These are phyloP conservation scores for Xanthoparmelia taractica DNA, from an alignment of 495 filamentous ascomycete species.

Conservation along the genomic window DNA sequence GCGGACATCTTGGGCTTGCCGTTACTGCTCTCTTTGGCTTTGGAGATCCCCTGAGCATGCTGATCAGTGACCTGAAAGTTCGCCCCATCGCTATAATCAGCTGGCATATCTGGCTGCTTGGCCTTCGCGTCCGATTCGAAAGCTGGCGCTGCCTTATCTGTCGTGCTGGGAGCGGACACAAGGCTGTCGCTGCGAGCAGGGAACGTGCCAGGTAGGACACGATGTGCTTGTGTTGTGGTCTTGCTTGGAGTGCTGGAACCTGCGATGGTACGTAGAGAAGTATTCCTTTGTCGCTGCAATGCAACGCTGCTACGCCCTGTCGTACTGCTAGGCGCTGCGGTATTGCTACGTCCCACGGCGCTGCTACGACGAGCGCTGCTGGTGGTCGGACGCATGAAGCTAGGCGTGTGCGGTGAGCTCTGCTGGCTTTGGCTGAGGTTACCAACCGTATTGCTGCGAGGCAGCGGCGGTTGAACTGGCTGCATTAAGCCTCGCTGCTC, in stretches of 20 bases:
- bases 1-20: background rate
- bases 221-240: slow-evolving; percentile 5
- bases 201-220: background rate
- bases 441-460: slow-evolving; percentile 22
- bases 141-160: background rate
- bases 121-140: background rate
- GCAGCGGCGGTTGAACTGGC: slow-evolving; percentile 24
- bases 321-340: background rate
- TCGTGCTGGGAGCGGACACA: slow-evolving; percentile 5
- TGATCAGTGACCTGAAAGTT: background rate
- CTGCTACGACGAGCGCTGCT: slow-evolving; percentile 17
- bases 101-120: background rate
- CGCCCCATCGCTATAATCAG: background rate
- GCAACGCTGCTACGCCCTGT: background rate
- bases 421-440: slow-evolving; percentile 7
- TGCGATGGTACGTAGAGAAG: slow-evolving; percentile 4
- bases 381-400: slow-evolving; percentile 22
- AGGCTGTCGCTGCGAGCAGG: slow-evolving; percentile 21
- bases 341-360: background rate
- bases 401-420: slow-evolving; percentile 16
- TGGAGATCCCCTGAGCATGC: background rate
- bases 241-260: background rate
- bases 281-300: background rate
- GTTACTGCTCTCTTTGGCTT: background rate
- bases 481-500: slow-evolving; percentile 24